phyloP scores from a whole-genome alignment of 768 basidiomycete genomes.

The Russula griseocarnosa region DNA sequence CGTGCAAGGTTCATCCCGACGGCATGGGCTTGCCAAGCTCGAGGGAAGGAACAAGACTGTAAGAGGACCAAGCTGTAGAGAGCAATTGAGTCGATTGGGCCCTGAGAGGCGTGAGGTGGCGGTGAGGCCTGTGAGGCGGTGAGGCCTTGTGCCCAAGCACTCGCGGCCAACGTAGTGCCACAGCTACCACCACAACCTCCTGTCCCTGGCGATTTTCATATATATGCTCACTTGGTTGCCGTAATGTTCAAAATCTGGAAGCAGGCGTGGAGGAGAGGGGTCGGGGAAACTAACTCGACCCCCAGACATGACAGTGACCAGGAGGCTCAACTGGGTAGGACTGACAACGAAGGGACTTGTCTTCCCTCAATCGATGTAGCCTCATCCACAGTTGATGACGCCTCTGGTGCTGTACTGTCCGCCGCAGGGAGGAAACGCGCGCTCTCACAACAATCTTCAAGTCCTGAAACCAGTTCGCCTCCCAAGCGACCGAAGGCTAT shows the following conservation, averaged over 20 bases:
- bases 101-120: neutral
- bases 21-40: slow-evolving; percentile 2
- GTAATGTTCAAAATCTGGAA: slow-evolving; percentile 52
- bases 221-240: slow-evolving; percentile 3
- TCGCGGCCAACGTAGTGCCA: neutral
- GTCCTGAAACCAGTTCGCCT: slow-evolving; percentile 9
- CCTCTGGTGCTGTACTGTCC: slow-evolving; percentile 23
- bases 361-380: slow-evolving; percentile 20
- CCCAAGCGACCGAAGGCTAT: slow-evolving; percentile 13
- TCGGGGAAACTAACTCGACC: slow-evolving; percentile 12
- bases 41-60: neutral
- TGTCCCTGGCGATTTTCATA: neutral
- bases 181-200: neutral
- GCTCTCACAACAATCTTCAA: slow-evolving; percentile 2
- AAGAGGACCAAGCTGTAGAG: neutral
- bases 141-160: neutral
- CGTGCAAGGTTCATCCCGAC: slow-evolving; percentile 1
- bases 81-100: neutral
- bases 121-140: no score
- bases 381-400: slow-evolving; percentile 23
- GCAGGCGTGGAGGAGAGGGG: slow-evolving; percentile 45
- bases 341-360: slow-evolving; percentile 27
- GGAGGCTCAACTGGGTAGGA: slow-evolving; percentile 19
- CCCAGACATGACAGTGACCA: slow-evolving; percentile 25
- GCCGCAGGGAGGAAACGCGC: slow-evolving; percentile 21